Conservation (phyloP, 2,329 filamentous ascomycete genomes). For the Eurotiales sp. region DNA sequence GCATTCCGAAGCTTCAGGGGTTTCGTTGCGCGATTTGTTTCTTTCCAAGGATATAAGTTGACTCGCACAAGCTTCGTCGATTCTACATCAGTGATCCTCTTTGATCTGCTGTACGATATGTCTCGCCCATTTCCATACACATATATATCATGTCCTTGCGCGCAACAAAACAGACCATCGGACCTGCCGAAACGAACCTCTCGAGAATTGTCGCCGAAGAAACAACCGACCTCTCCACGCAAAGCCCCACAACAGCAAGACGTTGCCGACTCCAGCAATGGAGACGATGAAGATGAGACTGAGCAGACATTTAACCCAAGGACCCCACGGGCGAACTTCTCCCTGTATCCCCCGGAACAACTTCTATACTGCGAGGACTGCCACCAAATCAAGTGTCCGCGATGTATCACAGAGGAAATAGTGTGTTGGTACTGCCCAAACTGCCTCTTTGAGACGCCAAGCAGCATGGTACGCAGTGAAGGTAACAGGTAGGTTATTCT, state of each 20-base stretch:
- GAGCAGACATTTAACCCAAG: conserved; percentile 76
- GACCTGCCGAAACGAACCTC: conserved; percentile 36
- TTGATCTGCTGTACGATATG: conserved; percentile 34
- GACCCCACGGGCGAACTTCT: conserved; percentile 80
- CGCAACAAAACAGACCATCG: conserved; percentile 42
- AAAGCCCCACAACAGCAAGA: conserved; percentile 26
- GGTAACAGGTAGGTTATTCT: conserved; percentile 67
- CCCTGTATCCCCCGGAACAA: conserved; percentile 87
- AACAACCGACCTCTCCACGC: conserved; percentile 21
- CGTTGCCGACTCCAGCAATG: conserved; percentile 52
- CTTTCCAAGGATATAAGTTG: too few species aligned
- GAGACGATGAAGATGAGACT: conserved; percentile 64
- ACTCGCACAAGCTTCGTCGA: not conserved
- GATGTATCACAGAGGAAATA: conserved; percentile 90
- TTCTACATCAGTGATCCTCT: not conserved
- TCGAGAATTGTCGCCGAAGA: conserved; percentile 32
- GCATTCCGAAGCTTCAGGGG: not conserved
- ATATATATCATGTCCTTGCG: conserved; percentile 63
- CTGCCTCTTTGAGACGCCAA: conserved; percentile 93
- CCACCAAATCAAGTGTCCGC: conserved; percentile 87
- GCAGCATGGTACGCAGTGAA: conserved; percentile 85
- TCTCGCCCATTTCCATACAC: conserved; percentile 59
- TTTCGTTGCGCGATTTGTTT: too few species aligned
- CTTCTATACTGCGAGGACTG: conserved; percentile 97
- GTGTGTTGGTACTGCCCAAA: conserved; percentile 93